Evolutionary conservation across 2,329 filamentous ascomycete species (phyloP).

Genomic region (Reticulascus tulasneorum): DNA sequence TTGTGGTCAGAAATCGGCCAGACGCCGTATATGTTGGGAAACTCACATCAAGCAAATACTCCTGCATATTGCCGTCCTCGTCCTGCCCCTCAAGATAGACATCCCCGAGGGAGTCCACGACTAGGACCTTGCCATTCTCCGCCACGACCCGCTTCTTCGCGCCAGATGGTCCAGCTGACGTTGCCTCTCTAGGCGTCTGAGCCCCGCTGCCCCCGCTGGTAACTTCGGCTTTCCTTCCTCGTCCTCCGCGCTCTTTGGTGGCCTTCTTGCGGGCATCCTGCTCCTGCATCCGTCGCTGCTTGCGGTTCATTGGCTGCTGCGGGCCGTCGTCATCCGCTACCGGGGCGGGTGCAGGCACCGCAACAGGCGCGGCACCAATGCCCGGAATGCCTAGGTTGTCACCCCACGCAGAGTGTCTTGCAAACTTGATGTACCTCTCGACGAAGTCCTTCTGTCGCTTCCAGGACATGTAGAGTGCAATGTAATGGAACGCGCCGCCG

Average conservation of each 20-base stretch:
- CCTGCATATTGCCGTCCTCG: conserved; percentile 76
- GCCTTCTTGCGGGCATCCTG: conserved; percentile 71
- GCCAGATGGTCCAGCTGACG: conserved; percentile 60
- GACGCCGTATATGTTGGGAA: not conserved
- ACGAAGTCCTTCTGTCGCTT: conserved; percentile 89
- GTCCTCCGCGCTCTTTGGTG: conserved; percentile 33
- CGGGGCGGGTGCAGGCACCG: conserved; percentile 39
- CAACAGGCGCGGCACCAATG: conserved; percentile 44
- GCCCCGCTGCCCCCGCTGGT: conserved; percentile 20
- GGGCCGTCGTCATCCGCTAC: conserved; percentile 43
- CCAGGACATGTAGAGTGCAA: conserved; percentile 80
- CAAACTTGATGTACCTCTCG: conserved; percentile 85
- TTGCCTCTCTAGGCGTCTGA: conserved; percentile 41
- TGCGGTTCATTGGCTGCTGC: conserved; percentile 68
- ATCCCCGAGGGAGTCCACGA: conserved; percentile 88
- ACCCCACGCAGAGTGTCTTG: conserved; percentile 84
- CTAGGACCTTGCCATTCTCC: conserved; percentile 90
- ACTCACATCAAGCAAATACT: conserved; percentile 85
- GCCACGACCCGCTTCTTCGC: conserved; percentile 84
- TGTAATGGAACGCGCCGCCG: conserved; percentile 84
- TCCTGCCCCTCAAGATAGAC: conserved; percentile 93
- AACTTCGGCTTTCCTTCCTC: conserved; percentile 29
- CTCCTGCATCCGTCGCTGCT: conserved; percentile 85
- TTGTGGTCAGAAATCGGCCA: conserved; percentile 15
- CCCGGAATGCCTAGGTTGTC: conserved; percentile 72